Evolutionary conservation across 1,139 yeast species (phyloP).

Genomic region (Barnettozyma hawaiiensis): DNA sequence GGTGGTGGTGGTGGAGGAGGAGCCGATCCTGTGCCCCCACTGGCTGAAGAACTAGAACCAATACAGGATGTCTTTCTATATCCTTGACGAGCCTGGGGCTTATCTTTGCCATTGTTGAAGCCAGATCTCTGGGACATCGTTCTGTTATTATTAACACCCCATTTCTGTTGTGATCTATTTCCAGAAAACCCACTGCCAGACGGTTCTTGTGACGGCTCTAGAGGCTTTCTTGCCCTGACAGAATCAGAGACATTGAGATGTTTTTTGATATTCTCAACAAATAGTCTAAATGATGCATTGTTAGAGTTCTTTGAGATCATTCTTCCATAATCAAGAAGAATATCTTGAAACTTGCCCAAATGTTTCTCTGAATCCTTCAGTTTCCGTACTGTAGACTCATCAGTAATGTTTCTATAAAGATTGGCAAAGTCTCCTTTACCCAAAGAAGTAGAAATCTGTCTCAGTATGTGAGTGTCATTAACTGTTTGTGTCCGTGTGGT

Average conservation of each 20-base stretch:
- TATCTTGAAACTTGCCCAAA: neutral
- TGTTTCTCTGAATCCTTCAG: constrained; percentile 2
- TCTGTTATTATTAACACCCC: constrained; percentile 3
- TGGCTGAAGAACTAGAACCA: neutral
- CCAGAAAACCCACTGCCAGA: neutral
- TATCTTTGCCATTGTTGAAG: neutral
- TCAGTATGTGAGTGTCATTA: neutral
- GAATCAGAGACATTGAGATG: neutral
- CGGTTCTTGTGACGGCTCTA: constrained; percentile 5
- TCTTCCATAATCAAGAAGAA: constrained; percentile 4
- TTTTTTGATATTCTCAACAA: constrained; percentile 5
- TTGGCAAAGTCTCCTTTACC: neutral
- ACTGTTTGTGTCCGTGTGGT: neutral
- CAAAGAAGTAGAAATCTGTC: constrained; percentile 1
- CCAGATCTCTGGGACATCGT: neutral
- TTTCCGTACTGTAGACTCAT: neutral
- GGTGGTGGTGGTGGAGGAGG: constrained; percentile 3
- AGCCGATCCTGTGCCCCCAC: neutral
- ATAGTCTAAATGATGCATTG: neutral
- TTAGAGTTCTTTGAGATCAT: neutral
- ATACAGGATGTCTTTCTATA: constrained; percentile 1
- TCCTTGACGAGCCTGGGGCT: constrained; percentile 5
- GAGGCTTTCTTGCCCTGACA: constrained; percentile 4
- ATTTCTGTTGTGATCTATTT: neutral
- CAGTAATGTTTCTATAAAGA: neutral